phyloP scores from a whole-genome alignment of 176 grass and related monocot genomes.

The Neostapfia colusana region DNA sequence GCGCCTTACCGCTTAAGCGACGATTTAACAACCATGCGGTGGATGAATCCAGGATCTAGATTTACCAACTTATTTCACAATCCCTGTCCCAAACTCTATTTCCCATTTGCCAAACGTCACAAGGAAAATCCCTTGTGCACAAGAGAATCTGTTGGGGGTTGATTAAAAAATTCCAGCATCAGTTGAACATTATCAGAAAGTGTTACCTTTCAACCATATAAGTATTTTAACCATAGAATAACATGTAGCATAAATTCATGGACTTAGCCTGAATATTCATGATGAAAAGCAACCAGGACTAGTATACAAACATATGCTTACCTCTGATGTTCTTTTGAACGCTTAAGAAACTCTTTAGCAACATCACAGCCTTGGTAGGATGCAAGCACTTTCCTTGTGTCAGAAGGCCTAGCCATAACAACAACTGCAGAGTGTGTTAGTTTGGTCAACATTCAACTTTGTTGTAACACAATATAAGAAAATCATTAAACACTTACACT shows the following conservation, averaged over 20 bases:
- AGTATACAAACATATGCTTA: slow-evolving; percentile 24
- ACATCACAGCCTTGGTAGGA: slow-evolving; percentile 83
- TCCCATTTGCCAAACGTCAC: not conserved
- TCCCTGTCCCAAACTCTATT: not conserved
- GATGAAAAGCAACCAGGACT: not conserved
- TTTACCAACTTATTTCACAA: not conserved
- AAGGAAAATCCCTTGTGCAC: not conserved
- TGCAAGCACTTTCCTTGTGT: slow-evolving; percentile 73
- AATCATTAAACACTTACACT: slow-evolving; percentile 61
- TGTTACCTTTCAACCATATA: slow-evolving; percentile 1
- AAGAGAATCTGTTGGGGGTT: not conserved
- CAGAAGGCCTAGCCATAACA: slow-evolving; percentile 59
- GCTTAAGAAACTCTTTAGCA: slow-evolving; percentile 71
- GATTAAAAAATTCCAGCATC: not conserved
- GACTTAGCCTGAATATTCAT: slow-evolving; percentile 9
- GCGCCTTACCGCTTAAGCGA: too few relatives aligned
- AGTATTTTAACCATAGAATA: slow-evolving; percentile 1
- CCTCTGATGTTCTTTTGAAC: slow-evolving; percentile 80
- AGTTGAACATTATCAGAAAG: not conserved
- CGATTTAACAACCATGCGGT: too few relatives aligned
- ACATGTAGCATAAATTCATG: not conserved
- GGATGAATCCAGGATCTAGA: not conserved
- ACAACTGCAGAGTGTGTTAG: slow-evolving; percentile 55
- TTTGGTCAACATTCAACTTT: slow-evolving; percentile 22
- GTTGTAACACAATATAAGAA: not conserved